Evolutionary conservation across 106 monocot species (phyloP), one percentile per base, ranked within the genome.

Genomic region (Cymbidium sinense): DNA sequence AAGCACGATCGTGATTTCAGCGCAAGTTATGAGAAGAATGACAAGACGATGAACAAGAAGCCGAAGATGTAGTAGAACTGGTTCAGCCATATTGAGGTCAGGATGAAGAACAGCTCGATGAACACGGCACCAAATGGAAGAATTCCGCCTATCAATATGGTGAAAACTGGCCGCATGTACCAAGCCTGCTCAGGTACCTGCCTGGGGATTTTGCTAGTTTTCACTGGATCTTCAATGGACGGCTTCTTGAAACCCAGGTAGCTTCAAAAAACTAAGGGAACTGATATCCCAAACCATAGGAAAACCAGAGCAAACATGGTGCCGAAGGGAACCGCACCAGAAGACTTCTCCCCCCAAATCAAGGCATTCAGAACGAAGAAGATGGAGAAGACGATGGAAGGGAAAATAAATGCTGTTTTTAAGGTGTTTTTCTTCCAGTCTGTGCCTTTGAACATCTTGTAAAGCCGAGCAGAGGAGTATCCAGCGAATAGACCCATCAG

Each of bases 1-100:
- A 7, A 82, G 77, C 8, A 82, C 77, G 3, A 82, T 71, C 1
- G 76, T 82, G 18, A 82, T 82, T 36, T 82, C 81, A 1, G 81
- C 81, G 39, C 81, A 76, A 0, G 77, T 82, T 21, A 77, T 13
- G 27, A 82, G n/a, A 69, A 82, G 76, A 7, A 82, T 76, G 20
- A 82, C 23, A 77, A 82, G 77, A 70, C 81, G 7, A 82, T 82
- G 52, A 82, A 77, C 31, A 75, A 54, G 43, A 77, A 82, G 18
- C 82, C 82, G 15, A 82, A 82, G 71, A 77, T 77, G 70, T 82
- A 77, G 77, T 82, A 82, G 77, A 77, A 77, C 58, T 82, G 82
- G 35, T 82, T 82, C 77, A 82, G 43, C 82, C 82, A 82, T 41
- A 72, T 77, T 1, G 77, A 77, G 18, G 77, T 82, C 33, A 82